Evolutionary conservation across 2,329 filamentous ascomycete genomes (phyloP).

Genomic region (Colletotrichum camelliae): DNA sequence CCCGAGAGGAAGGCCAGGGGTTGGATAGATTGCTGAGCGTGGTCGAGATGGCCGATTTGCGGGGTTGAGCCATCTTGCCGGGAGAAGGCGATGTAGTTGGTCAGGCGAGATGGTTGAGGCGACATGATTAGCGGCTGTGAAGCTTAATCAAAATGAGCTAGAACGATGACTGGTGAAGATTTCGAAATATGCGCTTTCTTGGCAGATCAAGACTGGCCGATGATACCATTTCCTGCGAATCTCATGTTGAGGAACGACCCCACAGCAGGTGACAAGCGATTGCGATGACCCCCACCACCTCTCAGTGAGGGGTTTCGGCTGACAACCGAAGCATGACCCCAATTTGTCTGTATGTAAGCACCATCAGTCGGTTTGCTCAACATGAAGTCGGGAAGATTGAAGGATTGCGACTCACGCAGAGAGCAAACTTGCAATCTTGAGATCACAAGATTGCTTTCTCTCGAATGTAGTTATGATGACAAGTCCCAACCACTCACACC

Average conservation of each 20-base stretch:
- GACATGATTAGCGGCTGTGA: background rate
- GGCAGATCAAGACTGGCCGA: background rate
- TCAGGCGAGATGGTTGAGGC: background rate
- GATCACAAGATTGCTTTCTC: background rate
- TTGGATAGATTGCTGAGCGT: constrained; percentile 29
- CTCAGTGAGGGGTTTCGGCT: background rate
- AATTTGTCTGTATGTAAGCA: background rate
- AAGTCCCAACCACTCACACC: background rate
- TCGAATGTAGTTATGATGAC: rapidly evolving
- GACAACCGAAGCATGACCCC: background rate
- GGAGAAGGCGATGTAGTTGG: background rate
- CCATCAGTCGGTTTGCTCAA: background rate
- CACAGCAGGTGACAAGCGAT: background rate
- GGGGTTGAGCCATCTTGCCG: background rate
- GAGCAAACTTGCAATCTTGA: too few relatives aligned
- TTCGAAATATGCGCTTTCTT: background rate
- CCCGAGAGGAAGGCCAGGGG: constrained; percentile 52
- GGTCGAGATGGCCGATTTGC: constrained; percentile 4
- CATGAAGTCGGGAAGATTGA: too few relatives aligned
- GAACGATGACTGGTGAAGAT: background rate
- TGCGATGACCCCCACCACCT: background rate
- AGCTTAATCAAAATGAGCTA: background rate
- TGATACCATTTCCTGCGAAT: constrained; percentile 18
- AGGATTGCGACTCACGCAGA: too few relatives aligned
- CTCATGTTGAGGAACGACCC: background rate